phyloP scores from a whole-genome alignment of 1,139 yeast species.

The Taphrina confusa region DNA sequence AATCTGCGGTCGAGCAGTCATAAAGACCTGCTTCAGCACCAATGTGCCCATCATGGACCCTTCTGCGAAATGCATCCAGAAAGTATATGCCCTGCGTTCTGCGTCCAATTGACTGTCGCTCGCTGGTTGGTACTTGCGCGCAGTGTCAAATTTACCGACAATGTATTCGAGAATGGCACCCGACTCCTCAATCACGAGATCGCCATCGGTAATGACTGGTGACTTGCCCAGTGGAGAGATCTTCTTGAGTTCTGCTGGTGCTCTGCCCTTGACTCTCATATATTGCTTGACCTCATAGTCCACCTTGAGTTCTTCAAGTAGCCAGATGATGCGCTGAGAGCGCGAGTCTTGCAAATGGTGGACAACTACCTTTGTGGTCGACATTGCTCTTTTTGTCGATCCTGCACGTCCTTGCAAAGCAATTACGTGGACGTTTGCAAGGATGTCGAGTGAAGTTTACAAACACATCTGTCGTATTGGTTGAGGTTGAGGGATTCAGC shows the following conservation, averaged over 20 bases:
- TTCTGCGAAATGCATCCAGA: constrained; percentile 59
- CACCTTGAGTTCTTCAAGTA: constrained; percentile 51
- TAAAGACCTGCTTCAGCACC: constrained; percentile 22
- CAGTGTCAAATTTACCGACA: constrained; percentile 45
- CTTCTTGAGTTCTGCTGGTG: constrained; percentile 52
- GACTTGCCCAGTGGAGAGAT: constrained; percentile 62
- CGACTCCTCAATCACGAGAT: constrained; percentile 42
- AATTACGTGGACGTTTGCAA: too few relatives aligned
- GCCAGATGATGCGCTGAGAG: constrained; percentile 58
- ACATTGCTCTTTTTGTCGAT: too few relatives aligned
- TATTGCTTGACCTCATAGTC: constrained; percentile 44
- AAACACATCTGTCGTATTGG: too few relatives aligned
- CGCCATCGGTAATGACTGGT: constrained; percentile 55
- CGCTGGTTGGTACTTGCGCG: constrained; percentile 26
- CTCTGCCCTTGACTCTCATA: constrained; percentile 51
- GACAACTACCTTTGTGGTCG: constrained; percentile 8
- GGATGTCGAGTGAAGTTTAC: too few relatives aligned
- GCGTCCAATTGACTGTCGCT: constrained; percentile 40
- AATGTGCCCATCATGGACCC: constrained; percentile 56
- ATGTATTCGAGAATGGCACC: constrained; percentile 45
- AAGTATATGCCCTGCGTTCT: constrained; percentile 51
- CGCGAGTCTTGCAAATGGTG: constrained; percentile 54
- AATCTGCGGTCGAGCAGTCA: constrained; percentile 43
- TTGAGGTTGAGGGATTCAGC: too few relatives aligned
- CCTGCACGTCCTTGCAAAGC: too few relatives aligned